Conservation (phyloP, 1,139 yeast genomes). For the Protomyces inundatus region DNA sequence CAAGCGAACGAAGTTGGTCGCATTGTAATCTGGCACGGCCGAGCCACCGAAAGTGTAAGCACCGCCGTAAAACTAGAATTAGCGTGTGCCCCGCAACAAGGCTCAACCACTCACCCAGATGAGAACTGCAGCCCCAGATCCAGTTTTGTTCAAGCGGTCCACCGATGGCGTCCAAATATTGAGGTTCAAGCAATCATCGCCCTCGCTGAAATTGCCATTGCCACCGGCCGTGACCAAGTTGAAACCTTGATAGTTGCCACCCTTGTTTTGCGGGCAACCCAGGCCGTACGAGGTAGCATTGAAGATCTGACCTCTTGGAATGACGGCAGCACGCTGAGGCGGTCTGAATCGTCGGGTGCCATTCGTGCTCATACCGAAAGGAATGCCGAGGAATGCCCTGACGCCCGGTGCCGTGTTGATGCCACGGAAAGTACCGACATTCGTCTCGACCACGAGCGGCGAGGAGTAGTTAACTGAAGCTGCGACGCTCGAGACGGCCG, state of each 20-base stretch:
- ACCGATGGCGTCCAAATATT: slow-evolving; percentile 19
- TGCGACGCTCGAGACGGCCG: not conserved
- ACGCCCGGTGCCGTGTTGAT: not conserved
- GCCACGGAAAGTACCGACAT: slow-evolving; percentile 17
- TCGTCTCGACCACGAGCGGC: slow-evolving; percentile 2
- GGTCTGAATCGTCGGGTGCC: slow-evolving; percentile 16
- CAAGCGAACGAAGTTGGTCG: slow-evolving; percentile 4
- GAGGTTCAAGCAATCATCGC: slow-evolving; percentile 24
- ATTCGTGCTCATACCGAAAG: slow-evolving; percentile 13
- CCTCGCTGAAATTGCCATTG: slow-evolving; percentile 19
- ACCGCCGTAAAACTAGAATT: not conserved
- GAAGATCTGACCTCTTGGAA: not conserved
- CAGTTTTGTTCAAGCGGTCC: slow-evolving; percentile 1
- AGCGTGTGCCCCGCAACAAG: too few relatives aligned
- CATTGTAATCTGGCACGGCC: slow-evolving; percentile 14
- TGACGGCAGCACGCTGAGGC: slow-evolving; percentile 9
- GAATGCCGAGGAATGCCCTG: slow-evolving; percentile 17
- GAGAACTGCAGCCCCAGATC: slow-evolving; percentile 18
- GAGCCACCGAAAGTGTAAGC: slow-evolving; percentile 19
- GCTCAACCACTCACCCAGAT: not conserved
- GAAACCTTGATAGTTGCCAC: slow-evolving; percentile 7
- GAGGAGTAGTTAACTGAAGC: not conserved
- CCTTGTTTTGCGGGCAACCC: slow-evolving; percentile 19
- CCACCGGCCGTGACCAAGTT: slow-evolving; percentile 5
- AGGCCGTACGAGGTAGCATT: slow-evolving; percentile 18